Percentiles rank a stretch among this genome's conserved stretches.
phyloP scores from a whole-genome alignment of 2,329 filamentous ascomycete genomes.

The Fusarium sp. region DNA sequence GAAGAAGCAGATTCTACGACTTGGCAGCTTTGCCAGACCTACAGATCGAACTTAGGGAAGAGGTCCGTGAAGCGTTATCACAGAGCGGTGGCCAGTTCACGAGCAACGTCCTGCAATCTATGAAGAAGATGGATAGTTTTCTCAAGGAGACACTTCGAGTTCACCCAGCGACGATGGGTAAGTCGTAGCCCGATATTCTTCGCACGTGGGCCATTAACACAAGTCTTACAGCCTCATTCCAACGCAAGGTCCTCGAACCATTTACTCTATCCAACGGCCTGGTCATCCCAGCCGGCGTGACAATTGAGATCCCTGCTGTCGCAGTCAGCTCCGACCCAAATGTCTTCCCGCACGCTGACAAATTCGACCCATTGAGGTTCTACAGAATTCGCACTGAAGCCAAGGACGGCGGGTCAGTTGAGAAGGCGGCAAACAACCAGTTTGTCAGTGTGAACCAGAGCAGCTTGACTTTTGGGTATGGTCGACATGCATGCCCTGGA shows the following conservation, averaged over 20 bases:
- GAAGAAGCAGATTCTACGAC: not conserved
- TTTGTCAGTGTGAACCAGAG: not conserved
- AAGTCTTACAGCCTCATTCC: not conserved
- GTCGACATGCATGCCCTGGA: not conserved
- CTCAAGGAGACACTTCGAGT: conserved; percentile 1
- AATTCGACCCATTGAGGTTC: not conserved
- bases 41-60: not conserved
- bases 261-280: not conserved
- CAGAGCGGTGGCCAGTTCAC: not conserved
- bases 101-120: not conserved
- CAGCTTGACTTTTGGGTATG: not conserved
- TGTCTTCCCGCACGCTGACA: accelerated
- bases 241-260: not conserved
- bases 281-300: not conserved
- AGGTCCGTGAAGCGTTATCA: not conserved
- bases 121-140: conserved; percentile 8
- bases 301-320: not conserved
- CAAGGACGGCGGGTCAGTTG: not conserved
- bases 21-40: not conserved
- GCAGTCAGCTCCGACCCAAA: not conserved
- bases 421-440: not conserved
- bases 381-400: not conserved
- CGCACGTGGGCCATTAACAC: accelerated
- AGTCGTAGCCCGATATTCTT: accelerated
- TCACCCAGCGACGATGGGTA: not conserved